phyloP scores from a whole-genome alignment of 768 basidiomycete species.

The Clathrus columnatus region DNA sequence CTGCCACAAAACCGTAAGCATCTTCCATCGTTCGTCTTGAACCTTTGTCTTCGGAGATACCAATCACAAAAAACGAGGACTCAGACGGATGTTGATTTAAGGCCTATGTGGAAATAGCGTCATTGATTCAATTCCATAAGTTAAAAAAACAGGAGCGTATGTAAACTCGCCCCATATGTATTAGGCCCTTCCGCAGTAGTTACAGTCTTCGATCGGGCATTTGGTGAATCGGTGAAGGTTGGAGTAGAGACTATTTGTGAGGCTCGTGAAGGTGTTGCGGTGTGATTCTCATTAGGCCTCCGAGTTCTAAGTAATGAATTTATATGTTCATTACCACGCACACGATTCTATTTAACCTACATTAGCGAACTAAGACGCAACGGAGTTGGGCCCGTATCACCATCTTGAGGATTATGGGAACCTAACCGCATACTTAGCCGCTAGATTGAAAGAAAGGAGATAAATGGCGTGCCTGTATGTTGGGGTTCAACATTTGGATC shows the following conservation, averaged over 20 bases:
- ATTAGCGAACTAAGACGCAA: not conserved
- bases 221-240: conserved; percentile 18
- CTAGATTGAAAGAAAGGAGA: not conserved
- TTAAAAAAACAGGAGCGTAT: not conserved
- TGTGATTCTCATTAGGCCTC: not conserved
- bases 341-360: not conserved
- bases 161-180: conserved; percentile 59
- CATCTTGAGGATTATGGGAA: not conserved
- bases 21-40: conserved; percentile 95
- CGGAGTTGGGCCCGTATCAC: not conserved
- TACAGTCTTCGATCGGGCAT: conserved; percentile 76
- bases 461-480: not conserved
- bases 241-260: not conserved
- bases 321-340: not conserved
- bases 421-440: not conserved
- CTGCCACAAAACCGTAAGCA: conserved; percentile 91
- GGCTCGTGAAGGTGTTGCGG: not conserved
- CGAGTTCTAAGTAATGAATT: not conserved
- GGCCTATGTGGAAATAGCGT: conserved; percentile 31
- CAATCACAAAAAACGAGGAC: conserved; percentile 59
- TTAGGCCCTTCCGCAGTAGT: conserved; percentile 67
- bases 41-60: conserved; percentile 81
- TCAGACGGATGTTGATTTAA: conserved; percentile 69
- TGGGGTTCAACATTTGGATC: not conserved
- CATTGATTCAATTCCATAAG: not conserved